Percentiles rank a stretch among this genome's conserved stretches.
Evolutionary conservation across 768 basidiomycete species (phyloP).

Genomic region (Collybiopsis confluens): DNA sequence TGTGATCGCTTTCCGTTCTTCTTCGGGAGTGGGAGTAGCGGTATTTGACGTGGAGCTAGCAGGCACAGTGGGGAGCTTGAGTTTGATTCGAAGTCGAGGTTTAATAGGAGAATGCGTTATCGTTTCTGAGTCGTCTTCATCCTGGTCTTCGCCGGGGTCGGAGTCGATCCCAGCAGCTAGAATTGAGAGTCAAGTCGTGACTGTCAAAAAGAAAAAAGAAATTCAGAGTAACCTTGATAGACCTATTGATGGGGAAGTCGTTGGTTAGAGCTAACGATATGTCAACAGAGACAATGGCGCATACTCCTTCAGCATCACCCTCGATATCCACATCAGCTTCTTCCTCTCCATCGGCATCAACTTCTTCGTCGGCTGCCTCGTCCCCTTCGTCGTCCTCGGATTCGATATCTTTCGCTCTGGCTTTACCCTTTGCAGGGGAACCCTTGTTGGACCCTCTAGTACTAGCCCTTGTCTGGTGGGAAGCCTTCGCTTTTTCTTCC

Average conservation of each 20-base stretch:
- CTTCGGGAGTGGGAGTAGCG: constrained; percentile 11
- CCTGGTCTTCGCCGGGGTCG: neutral
- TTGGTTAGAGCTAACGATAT: too few species aligned
- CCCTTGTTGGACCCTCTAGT: too few species aligned
- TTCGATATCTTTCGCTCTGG: constrained; percentile 1
- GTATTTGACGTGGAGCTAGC: constrained; percentile 13
- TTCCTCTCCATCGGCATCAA: neutral
- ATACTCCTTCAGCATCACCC: neutral
- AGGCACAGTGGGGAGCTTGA: constrained; percentile 10
- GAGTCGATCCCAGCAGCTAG: neutral
- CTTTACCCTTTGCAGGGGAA: neutral
- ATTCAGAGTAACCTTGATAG: neutral
- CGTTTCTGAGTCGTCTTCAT: constrained; percentile 3
- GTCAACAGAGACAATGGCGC: neutral
- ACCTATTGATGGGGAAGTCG: too few species aligned
- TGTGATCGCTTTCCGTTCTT: neutral
- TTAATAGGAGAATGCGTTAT: constrained; percentile 12
- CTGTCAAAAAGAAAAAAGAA: neutral
- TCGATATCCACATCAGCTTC: constrained; percentile 2
- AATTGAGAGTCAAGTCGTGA: neutral
- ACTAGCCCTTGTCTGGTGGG: neutral
- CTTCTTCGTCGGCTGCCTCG: neutral
- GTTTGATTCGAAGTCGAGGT: constrained; percentile 12
- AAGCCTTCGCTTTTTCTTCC: neutral
- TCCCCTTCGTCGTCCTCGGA: constrained; percentile 1